These are phyloP conservation scores for Urochloa ruziziensis DNA, from an alignment of 176 grass and related monocot species.

Conservation along the genomic window DNA sequence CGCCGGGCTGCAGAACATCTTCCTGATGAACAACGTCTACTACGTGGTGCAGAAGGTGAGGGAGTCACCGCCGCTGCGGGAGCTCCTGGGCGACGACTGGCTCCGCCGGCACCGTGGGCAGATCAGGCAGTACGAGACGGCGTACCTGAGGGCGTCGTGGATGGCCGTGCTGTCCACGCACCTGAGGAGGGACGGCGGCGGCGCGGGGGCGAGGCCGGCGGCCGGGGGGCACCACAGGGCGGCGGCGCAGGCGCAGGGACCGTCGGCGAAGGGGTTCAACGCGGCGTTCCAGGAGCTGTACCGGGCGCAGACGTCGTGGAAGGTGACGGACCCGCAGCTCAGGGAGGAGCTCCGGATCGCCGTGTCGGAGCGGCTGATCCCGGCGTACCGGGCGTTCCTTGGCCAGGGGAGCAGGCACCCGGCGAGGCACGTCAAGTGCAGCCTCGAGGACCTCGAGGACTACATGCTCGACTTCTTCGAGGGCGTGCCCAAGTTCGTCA, in stretches of 20 bases:
- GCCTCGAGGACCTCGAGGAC: conserved; percentile 74
- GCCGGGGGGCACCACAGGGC: conserved; percentile 17
- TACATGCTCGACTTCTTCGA: conserved; percentile 91
- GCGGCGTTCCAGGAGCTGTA: conserved; percentile 88
- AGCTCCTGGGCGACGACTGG: conserved; percentile 86
- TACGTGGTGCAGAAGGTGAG: conserved; percentile 90
- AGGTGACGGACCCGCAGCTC: conserved; percentile 66
- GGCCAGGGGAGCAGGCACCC: conserved; percentile 48
- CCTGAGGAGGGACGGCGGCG: conserved; percentile 60
- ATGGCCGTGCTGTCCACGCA: conserved; percentile 47
- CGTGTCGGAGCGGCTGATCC: conserved; percentile 67
- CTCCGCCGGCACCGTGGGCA: conserved; percentile 58
- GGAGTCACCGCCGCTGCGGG: conserved; percentile 49
- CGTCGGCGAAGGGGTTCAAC: conserved; percentile 74
- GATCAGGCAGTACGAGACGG: conserved; percentile 67
- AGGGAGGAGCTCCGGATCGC: conserved; percentile 83
- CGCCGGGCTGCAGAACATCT: conserved; percentile 76
- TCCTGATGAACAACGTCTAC: conserved; percentile 93
- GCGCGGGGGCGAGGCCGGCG: conserved; percentile 11
- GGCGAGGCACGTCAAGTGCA: conserved; percentile 72
- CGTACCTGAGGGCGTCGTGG: conserved; percentile 86
- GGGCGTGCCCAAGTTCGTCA: conserved; percentile 49
- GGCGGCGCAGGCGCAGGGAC: conserved; percentile 34
- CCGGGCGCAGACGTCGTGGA: conserved; percentile 80
- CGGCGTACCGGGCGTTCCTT: conserved; percentile 86